phyloP scores from a whole-genome alignment of 768 basidiomycete species.

The Sutorius australiensis region DNA sequence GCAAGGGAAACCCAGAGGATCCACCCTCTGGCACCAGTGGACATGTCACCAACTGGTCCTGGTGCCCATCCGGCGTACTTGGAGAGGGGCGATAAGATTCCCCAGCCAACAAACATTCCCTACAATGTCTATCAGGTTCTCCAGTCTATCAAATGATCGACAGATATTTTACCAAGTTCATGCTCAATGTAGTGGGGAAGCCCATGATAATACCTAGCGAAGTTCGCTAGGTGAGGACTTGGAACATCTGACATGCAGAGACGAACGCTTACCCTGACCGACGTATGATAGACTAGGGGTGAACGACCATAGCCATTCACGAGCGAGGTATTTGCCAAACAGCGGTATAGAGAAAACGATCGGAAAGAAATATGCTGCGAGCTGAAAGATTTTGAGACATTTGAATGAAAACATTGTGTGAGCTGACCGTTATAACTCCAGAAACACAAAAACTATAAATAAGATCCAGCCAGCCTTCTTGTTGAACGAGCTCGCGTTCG shows the following conservation, averaged over 20 bases:
- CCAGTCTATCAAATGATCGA: neutral
- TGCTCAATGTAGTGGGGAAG: conserved; percentile 87
- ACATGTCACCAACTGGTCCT: conserved; percentile 84
- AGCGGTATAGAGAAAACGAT: conserved; percentile 83
- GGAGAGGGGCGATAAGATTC: conserved; percentile 82
- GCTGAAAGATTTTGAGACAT: conserved; percentile 39
- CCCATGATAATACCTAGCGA: conserved; percentile 93
- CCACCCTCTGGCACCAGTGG: conserved; percentile 89
- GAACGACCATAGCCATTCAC: conserved; percentile 90
- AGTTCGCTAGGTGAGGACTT: conserved; percentile 5
- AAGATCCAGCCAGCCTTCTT: conserved; percentile 75
- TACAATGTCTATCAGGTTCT: conserved; percentile 27
- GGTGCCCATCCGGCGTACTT: conserved; percentile 89
- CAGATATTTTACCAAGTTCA: conserved; percentile 69
- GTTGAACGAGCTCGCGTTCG: conserved; percentile 50
- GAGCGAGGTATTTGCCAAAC: conserved; percentile 79
- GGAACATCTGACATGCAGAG: neutral
- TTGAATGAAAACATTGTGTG: neutral
- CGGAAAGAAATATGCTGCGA: conserved; percentile 86
- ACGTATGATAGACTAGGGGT: conserved; percentile 90
- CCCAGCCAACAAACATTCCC: conserved; percentile 99
- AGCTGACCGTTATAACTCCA: conserved; percentile 67
- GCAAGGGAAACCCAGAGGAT: conserved; percentile 96
- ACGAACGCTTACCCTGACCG: conserved; percentile 62
- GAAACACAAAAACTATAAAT: conserved; percentile 76